phyloP scores from a whole-genome alignment of 2,329 filamentous ascomycete genomes.

The Aureobasidium zeae region DNA sequence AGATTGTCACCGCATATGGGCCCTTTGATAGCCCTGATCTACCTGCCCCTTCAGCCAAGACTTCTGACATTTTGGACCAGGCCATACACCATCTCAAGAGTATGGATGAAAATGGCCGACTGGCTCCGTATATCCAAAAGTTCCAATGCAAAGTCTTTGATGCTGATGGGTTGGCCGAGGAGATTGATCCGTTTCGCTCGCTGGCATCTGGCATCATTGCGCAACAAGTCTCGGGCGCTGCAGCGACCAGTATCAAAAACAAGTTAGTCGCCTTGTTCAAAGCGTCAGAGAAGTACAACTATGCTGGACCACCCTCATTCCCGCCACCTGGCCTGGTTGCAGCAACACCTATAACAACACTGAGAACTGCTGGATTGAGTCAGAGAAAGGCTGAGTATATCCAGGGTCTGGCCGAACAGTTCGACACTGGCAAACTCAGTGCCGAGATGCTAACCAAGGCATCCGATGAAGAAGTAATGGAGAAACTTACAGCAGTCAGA shows the following conservation, averaged over 20 bases:
- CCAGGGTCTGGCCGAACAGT: slow-evolving; percentile 73
- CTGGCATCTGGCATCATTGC: slow-evolving; percentile 84
- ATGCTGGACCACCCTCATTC: slow-evolving; percentile 41
- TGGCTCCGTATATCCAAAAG: slow-evolving; percentile 62
- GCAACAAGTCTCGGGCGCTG: slow-evolving; percentile 90
- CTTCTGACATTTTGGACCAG: slow-evolving; percentile 61
- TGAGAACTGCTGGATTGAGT: slow-evolving; percentile 80
- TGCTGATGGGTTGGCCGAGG: slow-evolving; percentile 69
- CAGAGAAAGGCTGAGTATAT: slow-evolving; percentile 96
- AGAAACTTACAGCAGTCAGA: slow-evolving; percentile 72
- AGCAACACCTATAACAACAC: slow-evolving; percentile 49
- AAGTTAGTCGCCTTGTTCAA: slow-evolving; percentile 71
- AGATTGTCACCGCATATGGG: slow-evolving; percentile 46
- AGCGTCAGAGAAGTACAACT: slow-evolving; percentile 24
- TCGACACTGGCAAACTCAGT: slow-evolving; percentile 63
- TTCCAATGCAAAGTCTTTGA: slow-evolving; percentile 74
- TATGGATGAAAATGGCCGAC: slow-evolving; percentile 54
- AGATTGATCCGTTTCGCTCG: slow-evolving; percentile 78
- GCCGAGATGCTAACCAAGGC: slow-evolving; percentile 67
- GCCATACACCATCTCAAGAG: slow-evolving; percentile 65
- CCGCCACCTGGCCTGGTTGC: slow-evolving; percentile 69
- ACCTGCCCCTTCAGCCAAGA: slow-evolving; percentile 43
- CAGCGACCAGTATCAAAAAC: slow-evolving; percentile 77
- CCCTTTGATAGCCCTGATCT: slow-evolving; percentile 31
- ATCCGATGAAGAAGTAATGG: slow-evolving; percentile 75